Conservation (phyloP, 2,329 filamentous ascomycete genomes). For the Penicillium decumbens region DNA sequence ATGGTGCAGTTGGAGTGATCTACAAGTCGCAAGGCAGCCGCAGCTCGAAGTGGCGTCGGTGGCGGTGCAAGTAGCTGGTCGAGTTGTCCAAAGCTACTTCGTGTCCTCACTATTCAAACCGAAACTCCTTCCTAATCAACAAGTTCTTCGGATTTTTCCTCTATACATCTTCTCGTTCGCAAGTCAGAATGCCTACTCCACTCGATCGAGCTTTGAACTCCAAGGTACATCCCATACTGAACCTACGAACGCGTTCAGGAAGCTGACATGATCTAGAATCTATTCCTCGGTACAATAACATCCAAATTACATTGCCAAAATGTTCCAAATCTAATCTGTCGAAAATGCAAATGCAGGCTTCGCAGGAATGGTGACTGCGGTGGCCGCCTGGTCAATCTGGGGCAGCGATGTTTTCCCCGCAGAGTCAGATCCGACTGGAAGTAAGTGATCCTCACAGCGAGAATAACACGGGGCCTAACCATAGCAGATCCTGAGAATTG, state of each 20-base stretch:
- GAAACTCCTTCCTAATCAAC: not conserved
- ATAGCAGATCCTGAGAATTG: slow-evolving; percentile 60
- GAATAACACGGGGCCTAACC: slow-evolving; percentile 2
- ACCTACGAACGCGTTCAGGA: slow-evolving; percentile 3
- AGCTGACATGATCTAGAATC: slow-evolving; percentile 50
- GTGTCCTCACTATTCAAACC: slow-evolving; percentile 8
- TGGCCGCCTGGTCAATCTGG: slow-evolving; percentile 79
- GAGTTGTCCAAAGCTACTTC: slow-evolving; percentile 6
- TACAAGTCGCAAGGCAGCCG: slow-evolving; percentile 1
- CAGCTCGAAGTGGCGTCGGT: slow-evolving; percentile 9
- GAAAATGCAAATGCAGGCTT: slow-evolving; percentile 56
- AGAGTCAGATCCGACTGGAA: slow-evolving; percentile 69
- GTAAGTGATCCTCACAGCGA: slow-evolving; percentile 38
- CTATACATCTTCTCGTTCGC: not conserved
- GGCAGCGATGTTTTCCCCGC: slow-evolving; percentile 77
- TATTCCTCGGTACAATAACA: slow-evolving; percentile 58
- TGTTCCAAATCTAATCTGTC: slow-evolving; percentile 21
- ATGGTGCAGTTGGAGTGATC: not conserved
- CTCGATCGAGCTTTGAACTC: slow-evolving; percentile 66
- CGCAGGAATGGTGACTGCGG: slow-evolving; percentile 73
- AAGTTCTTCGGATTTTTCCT: not conserved
- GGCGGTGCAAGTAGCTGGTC: slow-evolving; percentile 9
- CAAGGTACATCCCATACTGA: slow-evolving; percentile 49
- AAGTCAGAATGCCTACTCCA: slow-evolving; percentile 58
- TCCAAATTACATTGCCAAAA: not conserved